Base-by-base conservation (phyloP, 495 filamentous ascomycete genomes). In the Hypoxylon trugodes region DNA sequence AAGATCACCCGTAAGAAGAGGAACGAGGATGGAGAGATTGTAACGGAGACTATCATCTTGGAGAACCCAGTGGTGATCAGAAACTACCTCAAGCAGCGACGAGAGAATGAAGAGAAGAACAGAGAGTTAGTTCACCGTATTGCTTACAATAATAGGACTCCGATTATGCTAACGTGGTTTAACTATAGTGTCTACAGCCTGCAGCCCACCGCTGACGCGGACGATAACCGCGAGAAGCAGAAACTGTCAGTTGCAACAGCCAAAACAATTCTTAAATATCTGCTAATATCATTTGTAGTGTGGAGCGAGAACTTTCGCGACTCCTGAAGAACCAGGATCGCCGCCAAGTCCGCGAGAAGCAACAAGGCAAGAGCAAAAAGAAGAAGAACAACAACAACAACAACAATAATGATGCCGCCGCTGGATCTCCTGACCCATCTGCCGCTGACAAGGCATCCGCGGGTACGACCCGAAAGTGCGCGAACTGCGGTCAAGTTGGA, bases 401-500 rank as follows among this genome's bases (percentile, higher is more conserved):
- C 7, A 48, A 48, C 26, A 1, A 15, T n/a, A 28, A 48, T 1
- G 28, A 79, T n/a, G 80, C 76, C 16, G 77, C 73, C 42, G 75
- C 73, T 24, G 79, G 72, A 26, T 80, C 77, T 40, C 82, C 81
- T 10, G 80, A 79, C 45, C 79, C 86, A 1, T 36, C 61, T 12
- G 58, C 74, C 16, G 80, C 75, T 16, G 84, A 84, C 61, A 79
- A 78, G 66, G 57, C 73, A 24, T 68, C 75, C 47, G 78, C 75
- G 2, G 86, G 86, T 7, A 99, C 95, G 1, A 91, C 90, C 22
- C 84, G 96, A 61, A 98, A 97, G 74, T 99, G 95, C 70, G 94
- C 96, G 21, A 98, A 96, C 74, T 99, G 95, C 68, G 94, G 94
- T 26, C 88, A 93, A 68, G 88, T 93, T 16, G 95, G 95, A 19